Conservation (phyloP, 2,329 filamentous ascomycete species). For the Hypomyces perniciosus region DNA sequence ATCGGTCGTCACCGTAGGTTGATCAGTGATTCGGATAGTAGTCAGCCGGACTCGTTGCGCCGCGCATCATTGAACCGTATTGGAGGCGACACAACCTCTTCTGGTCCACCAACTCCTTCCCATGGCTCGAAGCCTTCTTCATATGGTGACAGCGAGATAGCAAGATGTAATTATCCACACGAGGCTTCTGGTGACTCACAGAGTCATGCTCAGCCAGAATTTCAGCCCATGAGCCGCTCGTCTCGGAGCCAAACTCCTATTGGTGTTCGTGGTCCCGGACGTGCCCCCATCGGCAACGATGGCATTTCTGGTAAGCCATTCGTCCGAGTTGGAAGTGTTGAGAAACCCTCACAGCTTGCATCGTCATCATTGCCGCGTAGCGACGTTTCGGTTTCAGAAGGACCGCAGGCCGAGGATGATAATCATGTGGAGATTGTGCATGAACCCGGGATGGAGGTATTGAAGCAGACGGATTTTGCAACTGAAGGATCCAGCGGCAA, state of each 20-base stretch:
- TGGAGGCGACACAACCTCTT: neutral
- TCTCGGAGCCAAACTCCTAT: slow-evolving; percentile 19
- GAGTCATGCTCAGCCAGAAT: slow-evolving; percentile 15
- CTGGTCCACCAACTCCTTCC: neutral
- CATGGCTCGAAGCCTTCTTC: neutral
- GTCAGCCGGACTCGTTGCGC: slow-evolving; percentile 2
- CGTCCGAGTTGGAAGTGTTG: slow-evolving; percentile 37
- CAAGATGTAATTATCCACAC: neutral
- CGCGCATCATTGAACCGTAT: slow-evolving; percentile 3
- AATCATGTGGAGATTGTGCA: neutral
- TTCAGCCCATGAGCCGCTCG: slow-evolving; percentile 17
- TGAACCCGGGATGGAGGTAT: slow-evolving; percentile 10
- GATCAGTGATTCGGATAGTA: neutral
- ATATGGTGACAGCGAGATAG: neutral
- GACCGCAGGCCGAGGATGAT: neutral
- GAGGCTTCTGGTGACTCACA: slow-evolving; percentile 11
- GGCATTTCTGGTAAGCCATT: slow-evolving; percentile 52
- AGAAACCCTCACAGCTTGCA: slow-evolving; percentile 16
- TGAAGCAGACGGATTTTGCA: slow-evolving; percentile 6
- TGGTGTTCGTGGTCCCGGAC: slow-evolving; percentile 17
- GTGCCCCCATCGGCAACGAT: slow-evolving; percentile 32
- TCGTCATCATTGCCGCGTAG: slow-evolving; percentile 8
- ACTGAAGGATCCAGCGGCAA: slow-evolving; percentile 16
- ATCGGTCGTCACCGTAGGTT: slow-evolving; percentile 17
- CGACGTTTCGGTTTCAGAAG: neutral